phyloP scores from a whole-genome alignment of 1,284 basidiomycete genomes.

The Marasmius fiardii region DNA sequence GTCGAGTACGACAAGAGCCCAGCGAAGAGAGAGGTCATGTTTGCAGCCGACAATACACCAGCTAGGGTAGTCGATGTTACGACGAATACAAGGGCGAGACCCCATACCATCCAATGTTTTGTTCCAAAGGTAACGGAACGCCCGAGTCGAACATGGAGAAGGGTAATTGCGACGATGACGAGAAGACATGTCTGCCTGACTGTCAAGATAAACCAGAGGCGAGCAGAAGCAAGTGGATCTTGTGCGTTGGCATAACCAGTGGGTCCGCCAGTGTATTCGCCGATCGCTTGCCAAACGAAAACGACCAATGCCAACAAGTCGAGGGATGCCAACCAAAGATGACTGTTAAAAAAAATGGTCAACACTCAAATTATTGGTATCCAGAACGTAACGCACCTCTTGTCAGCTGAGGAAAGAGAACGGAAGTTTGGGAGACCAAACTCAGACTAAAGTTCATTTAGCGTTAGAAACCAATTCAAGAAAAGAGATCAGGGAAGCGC shows the following conservation, averaged over 20 bases:
- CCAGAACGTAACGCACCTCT: slow-evolving; percentile 27
- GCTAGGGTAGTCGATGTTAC: slow-evolving; percentile 55
- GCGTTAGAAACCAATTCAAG: slow-evolving; percentile 17
- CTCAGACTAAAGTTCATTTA: slow-evolving; percentile 47
- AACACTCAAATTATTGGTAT: background rate
- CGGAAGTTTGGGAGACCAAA: slow-evolving; percentile 67
- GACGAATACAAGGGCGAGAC: slow-evolving; percentile 51
- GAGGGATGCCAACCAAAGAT: slow-evolving; percentile 65
- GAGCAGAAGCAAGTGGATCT: slow-evolving; percentile 47
- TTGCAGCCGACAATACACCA: slow-evolving; percentile 52
- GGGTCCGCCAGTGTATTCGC: slow-evolving; percentile 45
- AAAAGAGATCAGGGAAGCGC: slow-evolving; percentile 25
- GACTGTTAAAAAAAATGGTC: slow-evolving; percentile 25
- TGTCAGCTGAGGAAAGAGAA: slow-evolving; percentile 60
- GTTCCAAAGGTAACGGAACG: slow-evolving; percentile 61
- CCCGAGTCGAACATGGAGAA: slow-evolving; percentile 66
- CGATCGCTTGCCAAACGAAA: slow-evolving; percentile 63
- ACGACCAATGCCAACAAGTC: slow-evolving; percentile 57
- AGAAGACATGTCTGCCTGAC: slow-evolving; percentile 63
- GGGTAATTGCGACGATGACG: slow-evolving; percentile 53
- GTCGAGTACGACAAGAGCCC: slow-evolving; percentile 57
- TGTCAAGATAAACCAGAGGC: slow-evolving; percentile 63
- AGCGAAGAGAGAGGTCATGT: slow-evolving; percentile 51
- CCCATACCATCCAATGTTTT: slow-evolving; percentile 69
- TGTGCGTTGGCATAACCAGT: slow-evolving; percentile 37